Evolutionary conservation across 352 stramenopile species (phyloP).

Genomic region (Porosira glacialis): DNA sequence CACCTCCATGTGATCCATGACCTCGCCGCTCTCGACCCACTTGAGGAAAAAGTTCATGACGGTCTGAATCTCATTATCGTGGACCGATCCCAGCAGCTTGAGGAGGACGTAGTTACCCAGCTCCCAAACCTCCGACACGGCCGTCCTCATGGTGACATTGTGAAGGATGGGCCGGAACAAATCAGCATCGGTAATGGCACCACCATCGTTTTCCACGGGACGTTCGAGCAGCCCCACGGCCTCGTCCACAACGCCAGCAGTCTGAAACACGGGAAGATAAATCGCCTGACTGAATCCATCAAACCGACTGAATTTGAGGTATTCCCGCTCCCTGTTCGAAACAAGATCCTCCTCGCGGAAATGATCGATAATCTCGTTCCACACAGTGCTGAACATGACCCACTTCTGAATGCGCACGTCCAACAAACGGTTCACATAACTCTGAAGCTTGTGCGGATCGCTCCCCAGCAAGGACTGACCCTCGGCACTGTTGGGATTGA

Average conservation of each 20-base stretch:
- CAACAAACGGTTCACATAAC: constrained; percentile 81
- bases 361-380: constrained; percentile 95
- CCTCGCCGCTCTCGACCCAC: constrained; percentile 70
- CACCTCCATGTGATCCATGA: constrained; percentile 69
- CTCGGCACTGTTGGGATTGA: constrained; percentile 53
- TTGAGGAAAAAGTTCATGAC: constrained; percentile 81
- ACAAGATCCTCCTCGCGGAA: constrained; percentile 89
- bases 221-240: constrained; percentile 70
- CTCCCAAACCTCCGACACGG: constrained; percentile 96
- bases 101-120: constrained; percentile 91
- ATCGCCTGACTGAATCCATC: constrained; percentile 95
- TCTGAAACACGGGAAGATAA: constrained; percentile 97
- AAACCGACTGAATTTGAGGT: constrained; percentile 94
- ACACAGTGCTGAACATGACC: constrained; percentile 96
- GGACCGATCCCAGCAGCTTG: constrained; percentile 90
- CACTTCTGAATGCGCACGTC: constrained; percentile 95
- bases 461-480: constrained; percentile 65
- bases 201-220: constrained; percentile 56
- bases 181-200: constrained; percentile 65
- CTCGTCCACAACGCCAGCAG: constrained; percentile 92
- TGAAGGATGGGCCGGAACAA: constrained; percentile 78
- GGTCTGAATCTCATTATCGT: constrained; percentile 91
- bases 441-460: constrained; percentile 76
- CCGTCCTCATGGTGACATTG: constrained; percentile 82
- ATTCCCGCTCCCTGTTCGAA: constrained; percentile 81